These are phyloP conservation scores for Helotiales sp. DNA, from an alignment of 2,329 filamentous ascomycete genomes.

Conservation along the genomic window DNA sequence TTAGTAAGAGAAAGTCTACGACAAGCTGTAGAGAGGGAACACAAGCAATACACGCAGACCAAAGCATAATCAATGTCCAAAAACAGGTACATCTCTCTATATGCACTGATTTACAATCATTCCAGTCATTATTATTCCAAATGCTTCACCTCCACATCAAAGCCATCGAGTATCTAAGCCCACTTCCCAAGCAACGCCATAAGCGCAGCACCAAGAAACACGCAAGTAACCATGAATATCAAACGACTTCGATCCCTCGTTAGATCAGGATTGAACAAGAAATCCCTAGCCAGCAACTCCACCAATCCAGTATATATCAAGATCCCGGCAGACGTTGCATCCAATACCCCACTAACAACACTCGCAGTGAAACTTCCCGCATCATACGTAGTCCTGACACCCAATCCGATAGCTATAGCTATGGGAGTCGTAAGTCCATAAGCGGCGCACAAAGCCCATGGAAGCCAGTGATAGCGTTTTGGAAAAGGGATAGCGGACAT, in stretches of 20 bases:
- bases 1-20: too few species aligned
- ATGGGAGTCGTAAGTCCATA: conserved; percentile 55
- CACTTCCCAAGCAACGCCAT: conserved; percentile 54
- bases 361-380: conserved; percentile 42
- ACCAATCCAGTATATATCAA: conserved; percentile 51
- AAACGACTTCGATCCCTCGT: conserved; percentile 40
- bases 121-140: too few species aligned
- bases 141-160: too few species aligned
- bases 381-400: conserved; percentile 44
- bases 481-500: conserved; percentile 57
- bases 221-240: conserved; percentile 43
- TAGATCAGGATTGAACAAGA: conserved; percentile 47
- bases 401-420: conserved; percentile 50
- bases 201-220: conserved; percentile 43
- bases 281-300: conserved; percentile 49
- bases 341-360: conserved; percentile 46
- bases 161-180: too few species aligned
- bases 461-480: conserved; percentile 42
- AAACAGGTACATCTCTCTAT: too few species aligned
- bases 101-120: too few species aligned
- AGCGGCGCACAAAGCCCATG: conserved; percentile 47
- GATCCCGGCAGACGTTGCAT: conserved; percentile 49
- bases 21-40: too few species aligned
- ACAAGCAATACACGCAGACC: too few species aligned
- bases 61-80: too few species aligned